Base-by-base conservation (phyloP, 441 rosid genomes). In the Hura crepitans region DNA sequence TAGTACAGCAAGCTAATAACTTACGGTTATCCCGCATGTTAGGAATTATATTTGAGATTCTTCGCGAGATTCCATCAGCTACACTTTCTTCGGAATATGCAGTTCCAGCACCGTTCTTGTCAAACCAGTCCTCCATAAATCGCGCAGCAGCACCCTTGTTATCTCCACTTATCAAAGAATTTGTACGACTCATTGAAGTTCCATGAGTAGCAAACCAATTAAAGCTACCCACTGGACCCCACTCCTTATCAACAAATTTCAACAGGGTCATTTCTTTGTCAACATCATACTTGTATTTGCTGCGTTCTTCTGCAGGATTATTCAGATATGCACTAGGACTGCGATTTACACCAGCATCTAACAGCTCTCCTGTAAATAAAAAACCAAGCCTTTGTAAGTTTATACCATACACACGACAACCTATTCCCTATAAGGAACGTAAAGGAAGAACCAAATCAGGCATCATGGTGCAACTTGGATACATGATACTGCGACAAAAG, bases 121-220 rank as follows among this genome's bases (percentile, higher is more conserved):
- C 82, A 84, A 89, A 88, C 98, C 93, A 89, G 71, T 93, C 97
- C 81, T 94, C 98, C 97, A 86, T 91, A 76, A 91, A 80, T 65
- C 98, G 86, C 15, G 98, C 91, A 69, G 96, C 98, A 66, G 97
- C 83, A 6, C 98, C 98, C 83, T 94, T 94, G 87, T 94, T 94
- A 81, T 94, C 98, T 76, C 98, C 98, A 78, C 97, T 91, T 68
- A 91, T 86, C 81, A 91, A 81, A 28, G 97, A 85, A 88, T 94
- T 91, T 72, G 96, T 72, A 67, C 98, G 97, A 68, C 97, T 88
- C 98, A 91, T 94, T 78, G 97, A 94, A 63, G 98, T 91, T 74
- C 98, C 98, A 71, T 94, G 98, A 66, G 97, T 94, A 56, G 98
- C 90, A 84, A 93, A 93, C 97, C 96, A 91, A 74, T 89, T 93